Conservation (phyloP, 2,329 filamentous ascomycete species). For the Colletotrichum tanaceti region DNA sequence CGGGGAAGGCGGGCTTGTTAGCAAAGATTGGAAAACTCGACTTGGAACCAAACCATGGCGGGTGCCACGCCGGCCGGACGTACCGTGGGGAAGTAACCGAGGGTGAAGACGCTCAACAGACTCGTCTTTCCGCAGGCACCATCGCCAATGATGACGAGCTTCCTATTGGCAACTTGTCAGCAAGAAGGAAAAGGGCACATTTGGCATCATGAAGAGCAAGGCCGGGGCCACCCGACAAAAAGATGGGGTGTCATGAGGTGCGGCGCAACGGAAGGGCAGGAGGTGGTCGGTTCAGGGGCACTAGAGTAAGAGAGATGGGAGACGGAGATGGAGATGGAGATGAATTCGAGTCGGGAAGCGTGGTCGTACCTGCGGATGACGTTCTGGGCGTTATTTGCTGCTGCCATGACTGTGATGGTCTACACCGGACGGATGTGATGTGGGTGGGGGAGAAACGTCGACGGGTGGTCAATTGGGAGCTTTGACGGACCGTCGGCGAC, state of each 20-base stretch:
- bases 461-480: constrained; percentile 28
- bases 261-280: neutral
- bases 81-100: constrained; percentile 98
- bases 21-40: constrained; percentile 44
- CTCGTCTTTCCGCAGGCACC: constrained; percentile 99
- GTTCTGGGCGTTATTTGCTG: constrained; percentile 59
- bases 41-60: constrained; percentile 14
- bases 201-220: neutral
- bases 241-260: constrained; percentile 5
- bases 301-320: neutral
- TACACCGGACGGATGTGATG: neutral
- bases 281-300: neutral
- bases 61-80: constrained; percentile 55
- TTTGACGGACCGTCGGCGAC: neutral
- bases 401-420: constrained; percentile 53
- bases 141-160: constrained; percentile 96
- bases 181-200: neutral
- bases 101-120: constrained; percentile 95
- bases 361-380: constrained; percentile 73
- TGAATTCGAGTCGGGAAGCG: constrained; percentile 35
- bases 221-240: neutral
- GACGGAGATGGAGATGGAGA: constrained; percentile 10
- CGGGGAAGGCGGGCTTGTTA: constrained; percentile 25
- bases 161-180: constrained; percentile 64
- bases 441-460: constrained; percentile 2